Percentiles rank a stretch among this genome's conserved stretches.
These are phyloP conservation scores for Aspergillus homomorphus DNA, from an alignment of 495 filamentous ascomycete species.

Conservation along the genomic window DNA sequence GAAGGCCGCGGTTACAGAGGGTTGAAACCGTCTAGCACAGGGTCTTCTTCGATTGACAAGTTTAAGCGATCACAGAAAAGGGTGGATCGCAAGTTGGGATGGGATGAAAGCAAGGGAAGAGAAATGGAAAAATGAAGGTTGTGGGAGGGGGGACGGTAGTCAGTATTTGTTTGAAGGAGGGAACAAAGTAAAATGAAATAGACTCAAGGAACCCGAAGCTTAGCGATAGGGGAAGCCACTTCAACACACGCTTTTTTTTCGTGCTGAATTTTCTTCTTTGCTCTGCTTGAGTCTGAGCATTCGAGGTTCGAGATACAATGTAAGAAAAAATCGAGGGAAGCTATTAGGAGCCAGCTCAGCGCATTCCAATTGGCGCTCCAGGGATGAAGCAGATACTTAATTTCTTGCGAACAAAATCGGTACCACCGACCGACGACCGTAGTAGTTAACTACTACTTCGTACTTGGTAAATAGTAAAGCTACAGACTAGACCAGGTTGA, in stretches of 20 bases:
- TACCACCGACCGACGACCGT: background rate
- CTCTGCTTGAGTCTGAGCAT: background rate
- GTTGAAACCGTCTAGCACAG: background rate
- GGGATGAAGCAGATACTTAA: constrained; percentile 5
- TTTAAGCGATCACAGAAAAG: background rate
- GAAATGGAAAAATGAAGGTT: background rate
- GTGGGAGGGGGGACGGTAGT: background rate
- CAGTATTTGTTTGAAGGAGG: constrained; percentile 4
- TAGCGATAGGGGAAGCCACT: constrained; percentile 10
- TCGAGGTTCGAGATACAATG: background rate
- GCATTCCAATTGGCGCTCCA: constrained; percentile 11
- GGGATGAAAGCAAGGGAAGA: background rate
- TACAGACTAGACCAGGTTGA: background rate
- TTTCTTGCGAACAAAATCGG: background rate
- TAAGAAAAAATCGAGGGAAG: constrained; percentile 8
- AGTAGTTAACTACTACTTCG: no score
- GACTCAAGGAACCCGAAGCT: constrained; percentile 5
- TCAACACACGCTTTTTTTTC: background rate
- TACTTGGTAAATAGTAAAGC: background rate
- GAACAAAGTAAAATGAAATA: constrained; percentile 4
- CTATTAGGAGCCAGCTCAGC: constrained; percentile 13
- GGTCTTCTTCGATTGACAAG: background rate
- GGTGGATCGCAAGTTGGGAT: background rate
- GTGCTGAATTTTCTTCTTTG: constrained; percentile 3
- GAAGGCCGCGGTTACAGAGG: background rate